Percentiles rank a stretch among this genome's conserved stretches.
phyloP scores from a whole-genome alignment of 2,329 filamentous ascomycete genomes.

The Penicillium sp. region DNA sequence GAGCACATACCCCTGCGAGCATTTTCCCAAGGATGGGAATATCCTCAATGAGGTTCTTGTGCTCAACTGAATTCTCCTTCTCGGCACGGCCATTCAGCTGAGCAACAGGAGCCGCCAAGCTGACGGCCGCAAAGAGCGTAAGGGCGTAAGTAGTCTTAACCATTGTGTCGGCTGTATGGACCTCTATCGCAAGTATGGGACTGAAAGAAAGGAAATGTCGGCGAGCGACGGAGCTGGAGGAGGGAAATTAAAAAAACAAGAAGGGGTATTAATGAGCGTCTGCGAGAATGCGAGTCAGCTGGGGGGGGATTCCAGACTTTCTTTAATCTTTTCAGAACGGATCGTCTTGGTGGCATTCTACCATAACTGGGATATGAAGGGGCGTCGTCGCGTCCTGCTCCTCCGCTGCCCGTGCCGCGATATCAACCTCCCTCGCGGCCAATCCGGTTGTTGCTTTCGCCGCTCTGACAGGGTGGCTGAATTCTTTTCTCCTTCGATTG shows the following conservation, averaged over 20 bases:
- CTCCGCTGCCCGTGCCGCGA: conserved; percentile 1
- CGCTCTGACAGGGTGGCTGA: conserved; percentile 9
- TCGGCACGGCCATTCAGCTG: conserved; percentile 9
- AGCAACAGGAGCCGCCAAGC: conserved; percentile 20
- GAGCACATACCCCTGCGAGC: conserved; percentile 10
- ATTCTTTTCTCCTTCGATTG: not conserved
- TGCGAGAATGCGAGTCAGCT: conserved; percentile 16
- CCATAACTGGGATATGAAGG: conserved; percentile 22
- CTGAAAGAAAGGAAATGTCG: conserved; percentile 19
- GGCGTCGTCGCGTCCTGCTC: not conserved
- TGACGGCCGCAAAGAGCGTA: conserved; percentile 24
- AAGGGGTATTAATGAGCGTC: conserved; percentile 10
- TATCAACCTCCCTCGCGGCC: conserved; percentile 15
- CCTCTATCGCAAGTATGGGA: not conserved
- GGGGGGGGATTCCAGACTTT: conserved; percentile 3
- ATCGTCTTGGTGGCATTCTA: conserved; percentile 19
- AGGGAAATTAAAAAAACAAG: not conserved
- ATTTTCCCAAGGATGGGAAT: conserved; percentile 7
- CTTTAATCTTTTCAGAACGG: conserved; percentile 13
- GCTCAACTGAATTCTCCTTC: not conserved
- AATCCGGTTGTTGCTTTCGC: conserved; percentile 11
- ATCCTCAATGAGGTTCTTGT: conserved; percentile 10
- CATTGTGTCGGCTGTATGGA: conserved; percentile 13
- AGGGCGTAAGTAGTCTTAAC: conserved; percentile 25
- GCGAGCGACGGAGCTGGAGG: conserved; percentile 15